phyloP scores from a whole-genome alignment of 495 filamentous ascomycete genomes.

The Podospora conica region DNA sequence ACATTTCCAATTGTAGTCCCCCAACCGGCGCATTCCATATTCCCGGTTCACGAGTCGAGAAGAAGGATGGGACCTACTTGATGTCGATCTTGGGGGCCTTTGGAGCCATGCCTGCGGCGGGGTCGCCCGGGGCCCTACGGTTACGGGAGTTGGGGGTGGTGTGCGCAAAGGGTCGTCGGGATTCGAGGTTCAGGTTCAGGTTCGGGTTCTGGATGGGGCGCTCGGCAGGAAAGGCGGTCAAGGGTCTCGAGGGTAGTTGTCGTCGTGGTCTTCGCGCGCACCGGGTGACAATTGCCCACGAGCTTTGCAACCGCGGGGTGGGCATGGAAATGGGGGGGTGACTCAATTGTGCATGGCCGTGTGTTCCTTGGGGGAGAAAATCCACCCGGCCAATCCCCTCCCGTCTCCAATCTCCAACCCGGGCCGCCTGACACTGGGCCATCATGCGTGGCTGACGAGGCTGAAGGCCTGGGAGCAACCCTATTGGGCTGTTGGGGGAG shows the following conservation, averaged over 20 bases:
- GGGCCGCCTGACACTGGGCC: slow-evolving; percentile 5
- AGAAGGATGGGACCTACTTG: slow-evolving; percentile 24
- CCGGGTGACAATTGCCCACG: slow-evolving; percentile 25
- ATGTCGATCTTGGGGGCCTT: slow-evolving; percentile 43
- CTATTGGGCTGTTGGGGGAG: not conserved
- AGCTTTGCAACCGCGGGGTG: slow-evolving; percentile 22
- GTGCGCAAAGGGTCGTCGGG: slow-evolving; percentile 6
- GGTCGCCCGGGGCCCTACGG: slow-evolving; percentile 1
- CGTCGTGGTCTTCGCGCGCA: slow-evolving; percentile 22
- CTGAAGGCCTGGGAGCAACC: not conserved
- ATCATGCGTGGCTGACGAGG: slow-evolving; percentile 8
- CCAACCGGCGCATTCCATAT: not conserved
- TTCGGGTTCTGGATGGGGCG: not conserved
- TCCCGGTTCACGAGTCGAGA: not conserved
- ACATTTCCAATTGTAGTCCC: not conserved
- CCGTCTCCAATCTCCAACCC: no score
- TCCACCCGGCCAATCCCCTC: not conserved
- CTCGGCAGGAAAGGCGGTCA: not conserved
- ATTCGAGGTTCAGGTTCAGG: not conserved
- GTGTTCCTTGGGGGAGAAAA: slow-evolving; percentile 19
- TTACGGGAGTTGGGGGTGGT: not conserved
- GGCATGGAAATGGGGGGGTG: slow-evolving; percentile 24
- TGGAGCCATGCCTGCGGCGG: slow-evolving; percentile 28
- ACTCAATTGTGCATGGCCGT: slow-evolving; percentile 23
- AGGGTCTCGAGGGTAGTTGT: not conserved